Evolutionary conservation across 805 yeast species (phyloP).

Genomic region (Sugiyamaella smithiae): DNA sequence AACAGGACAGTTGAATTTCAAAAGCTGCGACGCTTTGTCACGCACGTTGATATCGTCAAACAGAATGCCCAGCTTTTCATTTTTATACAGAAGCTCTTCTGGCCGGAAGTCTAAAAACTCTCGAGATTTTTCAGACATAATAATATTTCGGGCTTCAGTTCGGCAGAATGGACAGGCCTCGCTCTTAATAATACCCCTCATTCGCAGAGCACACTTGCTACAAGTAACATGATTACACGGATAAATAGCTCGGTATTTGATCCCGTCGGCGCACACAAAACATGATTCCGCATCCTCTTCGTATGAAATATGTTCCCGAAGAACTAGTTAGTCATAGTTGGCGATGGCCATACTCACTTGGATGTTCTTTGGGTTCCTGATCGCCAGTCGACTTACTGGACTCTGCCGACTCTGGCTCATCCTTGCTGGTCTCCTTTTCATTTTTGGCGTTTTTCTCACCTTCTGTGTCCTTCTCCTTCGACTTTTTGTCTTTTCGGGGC

Average conservation of each 20-base stretch:
- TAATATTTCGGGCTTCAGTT: constrained; percentile 51
- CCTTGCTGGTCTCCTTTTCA: neutral
- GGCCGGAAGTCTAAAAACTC: constrained; percentile 39
- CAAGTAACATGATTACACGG: constrained; percentile 87
- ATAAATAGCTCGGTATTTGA: constrained; percentile 63
- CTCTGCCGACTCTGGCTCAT: neutral
- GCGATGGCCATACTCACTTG: neutral
- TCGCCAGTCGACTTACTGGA: neutral
- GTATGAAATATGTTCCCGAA: constrained; percentile 4
- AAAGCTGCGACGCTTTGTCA: constrained; percentile 48
- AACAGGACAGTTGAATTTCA: constrained; percentile 57
- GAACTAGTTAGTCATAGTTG: neutral
- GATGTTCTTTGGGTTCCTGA: neutral
- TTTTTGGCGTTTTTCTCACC: neutral
- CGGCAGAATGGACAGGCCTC: constrained; percentile 82
- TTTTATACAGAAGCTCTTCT: constrained; percentile 35
- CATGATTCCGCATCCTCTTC: constrained; percentile 45
- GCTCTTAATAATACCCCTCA: constrained; percentile 74
- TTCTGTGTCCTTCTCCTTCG: neutral
- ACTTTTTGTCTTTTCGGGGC: constrained; percentile 1
- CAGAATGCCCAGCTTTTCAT: constrained; percentile 51
- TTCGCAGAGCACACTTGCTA: constrained; percentile 76
- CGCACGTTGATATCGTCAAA: constrained; percentile 56
- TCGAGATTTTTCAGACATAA: constrained; percentile 48
- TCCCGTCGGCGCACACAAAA: constrained; percentile 78